Percentiles rank a stretch among this genome's conserved stretches.
phyloP scores from a whole-genome alignment of 2,329 filamentous ascomycete genomes.

The Thelonectria olida region DNA sequence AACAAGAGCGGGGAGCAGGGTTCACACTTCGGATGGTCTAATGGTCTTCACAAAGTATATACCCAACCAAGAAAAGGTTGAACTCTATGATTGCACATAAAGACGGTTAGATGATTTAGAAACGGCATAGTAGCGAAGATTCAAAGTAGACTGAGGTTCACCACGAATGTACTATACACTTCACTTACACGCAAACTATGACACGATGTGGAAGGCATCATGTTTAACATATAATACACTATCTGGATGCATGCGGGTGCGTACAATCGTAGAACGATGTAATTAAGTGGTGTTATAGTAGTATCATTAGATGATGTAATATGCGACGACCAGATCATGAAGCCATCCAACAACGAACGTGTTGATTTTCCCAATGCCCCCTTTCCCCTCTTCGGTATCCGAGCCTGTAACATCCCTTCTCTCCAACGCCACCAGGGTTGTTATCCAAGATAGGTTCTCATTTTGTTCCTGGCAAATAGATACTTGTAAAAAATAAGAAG shows the following conservation, averaged over 20 bases:
- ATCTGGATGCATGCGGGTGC: no score
- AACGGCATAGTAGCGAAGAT: background rate
- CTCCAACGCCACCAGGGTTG: conserved; percentile 32
- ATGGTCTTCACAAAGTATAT: background rate
- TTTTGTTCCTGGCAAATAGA: conserved; percentile 26
- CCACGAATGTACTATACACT: background rate
- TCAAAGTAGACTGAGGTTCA: conserved; percentile 3
- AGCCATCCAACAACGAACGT: conserved; percentile 27
- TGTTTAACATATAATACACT: no score
- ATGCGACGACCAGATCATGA: conserved; percentile 34
- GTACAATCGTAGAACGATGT: conserved; percentile 12
- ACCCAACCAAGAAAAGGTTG: background rate
- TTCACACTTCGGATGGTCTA: conserved; percentile 71
- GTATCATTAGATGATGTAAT: conserved; percentile 34
- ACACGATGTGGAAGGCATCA: no score
- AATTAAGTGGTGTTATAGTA: conserved; percentile 37
- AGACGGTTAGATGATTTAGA: background rate
- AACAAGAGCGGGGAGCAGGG: conserved; percentile 71
- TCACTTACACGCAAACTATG: no score
- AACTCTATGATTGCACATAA: background rate
- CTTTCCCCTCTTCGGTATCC: conserved; percentile 13
- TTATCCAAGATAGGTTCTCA: conserved; percentile 17
- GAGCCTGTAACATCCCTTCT: conserved; percentile 24
- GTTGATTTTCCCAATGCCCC: conserved; percentile 12
- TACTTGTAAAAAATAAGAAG: conserved; percentile 13